Evolutionary conservation across 2,329 filamentous ascomycete genomes (phyloP).

Genomic region (Exutisphaerella laricina): DNA sequence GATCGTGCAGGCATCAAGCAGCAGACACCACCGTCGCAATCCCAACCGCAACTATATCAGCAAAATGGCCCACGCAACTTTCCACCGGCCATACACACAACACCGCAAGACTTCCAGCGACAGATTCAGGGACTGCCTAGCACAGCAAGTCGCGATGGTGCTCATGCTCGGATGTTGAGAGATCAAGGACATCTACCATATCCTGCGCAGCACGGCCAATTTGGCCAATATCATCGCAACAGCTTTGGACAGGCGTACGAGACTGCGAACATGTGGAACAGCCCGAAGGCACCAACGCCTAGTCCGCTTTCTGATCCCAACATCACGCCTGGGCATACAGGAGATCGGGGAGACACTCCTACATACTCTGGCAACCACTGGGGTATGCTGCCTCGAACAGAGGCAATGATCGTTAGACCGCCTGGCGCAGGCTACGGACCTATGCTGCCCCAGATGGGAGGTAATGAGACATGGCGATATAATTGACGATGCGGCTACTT

Average conservation of each 20-base stretch:
- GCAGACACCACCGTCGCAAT: conserved; percentile 17
- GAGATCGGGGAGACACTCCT: conserved; percentile 19
- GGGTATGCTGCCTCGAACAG: conserved; percentile 18
- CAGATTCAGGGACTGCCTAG: conserved; percentile 28
- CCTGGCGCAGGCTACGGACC: conserved; percentile 22
- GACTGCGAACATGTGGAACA: conserved; percentile 26
- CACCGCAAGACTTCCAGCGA: conserved; percentile 40
- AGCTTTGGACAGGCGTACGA: conserved; percentile 26
- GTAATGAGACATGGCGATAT: conserved; percentile 26
- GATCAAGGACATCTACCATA: conserved; percentile 28
- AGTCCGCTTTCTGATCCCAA: conserved; percentile 31
- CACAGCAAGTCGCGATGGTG: conserved; percentile 31
- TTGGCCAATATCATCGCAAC: conserved; percentile 15
- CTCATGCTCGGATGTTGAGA: conserved; percentile 31
- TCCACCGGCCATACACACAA: conserved; percentile 32
- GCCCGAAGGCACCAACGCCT: conserved; percentile 29
- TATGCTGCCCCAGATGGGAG: conserved; percentile 30
- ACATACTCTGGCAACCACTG: conserved; percentile 13
- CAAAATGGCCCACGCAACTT: conserved; percentile 10
- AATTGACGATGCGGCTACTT: conserved; percentile 11
- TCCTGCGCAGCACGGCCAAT: conserved; percentile 12
- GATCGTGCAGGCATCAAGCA: conserved; percentile 20
- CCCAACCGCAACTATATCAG: conserved; percentile 17
- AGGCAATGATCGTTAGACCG: conserved; percentile 9
- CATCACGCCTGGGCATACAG: conserved; percentile 23